Conservation (phyloP, 2,329 filamentous ascomycete species). For the Ascosphaera pollenicola region DNA sequence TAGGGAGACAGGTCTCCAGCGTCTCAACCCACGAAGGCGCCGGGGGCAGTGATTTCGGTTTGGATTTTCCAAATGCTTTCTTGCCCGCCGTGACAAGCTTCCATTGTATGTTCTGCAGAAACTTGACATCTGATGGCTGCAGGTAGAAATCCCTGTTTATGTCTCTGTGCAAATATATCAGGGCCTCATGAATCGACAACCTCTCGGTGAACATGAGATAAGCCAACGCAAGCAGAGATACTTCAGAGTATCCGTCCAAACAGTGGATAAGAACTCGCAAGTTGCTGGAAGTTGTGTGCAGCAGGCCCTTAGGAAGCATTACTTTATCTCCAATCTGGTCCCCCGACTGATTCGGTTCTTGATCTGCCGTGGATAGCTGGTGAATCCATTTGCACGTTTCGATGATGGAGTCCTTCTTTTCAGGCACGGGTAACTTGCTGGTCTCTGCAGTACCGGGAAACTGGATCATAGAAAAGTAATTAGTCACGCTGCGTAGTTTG, state of each 20-base stretch:
- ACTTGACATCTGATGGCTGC: slow-evolving; percentile 69
- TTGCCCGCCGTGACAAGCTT: slow-evolving; percentile 36
- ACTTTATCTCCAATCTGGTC: slow-evolving; percentile 34
- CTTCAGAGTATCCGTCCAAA: slow-evolving; percentile 89
- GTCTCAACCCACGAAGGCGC: slow-evolving; percentile 60
- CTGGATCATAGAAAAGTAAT: slow-evolving; percentile 30
- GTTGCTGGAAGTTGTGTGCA: slow-evolving; percentile 17
- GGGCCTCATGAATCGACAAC: slow-evolving; percentile 58
- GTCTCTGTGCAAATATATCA: slow-evolving; percentile 61
- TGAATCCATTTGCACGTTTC: slow-evolving; percentile 83
- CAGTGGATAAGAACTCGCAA: slow-evolving; percentile 76
- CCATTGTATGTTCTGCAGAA: slow-evolving; percentile 55
- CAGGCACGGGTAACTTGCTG: slow-evolving; percentile 73
- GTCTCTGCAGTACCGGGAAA: slow-evolving; percentile 57
- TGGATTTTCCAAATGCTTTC: slow-evolving; percentile 11
- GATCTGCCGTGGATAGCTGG: slow-evolving; percentile 46
- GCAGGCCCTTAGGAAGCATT: slow-evolving; percentile 23
- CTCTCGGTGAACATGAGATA: slow-evolving; percentile 90
- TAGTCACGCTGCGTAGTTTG: slow-evolving; percentile 26
- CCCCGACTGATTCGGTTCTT: slow-evolving; percentile 10
- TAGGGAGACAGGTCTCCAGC: slow-evolving; percentile 79
- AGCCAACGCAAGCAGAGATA: slow-evolving; percentile 65
- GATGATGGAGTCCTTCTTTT: slow-evolving; percentile 65
- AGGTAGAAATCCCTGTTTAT: slow-evolving; percentile 88
- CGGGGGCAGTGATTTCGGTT: slow-evolving; percentile 7